Conservation (phyloP, 768 basidiomycete genomes). For the Kwoniella bestiolae region DNA sequence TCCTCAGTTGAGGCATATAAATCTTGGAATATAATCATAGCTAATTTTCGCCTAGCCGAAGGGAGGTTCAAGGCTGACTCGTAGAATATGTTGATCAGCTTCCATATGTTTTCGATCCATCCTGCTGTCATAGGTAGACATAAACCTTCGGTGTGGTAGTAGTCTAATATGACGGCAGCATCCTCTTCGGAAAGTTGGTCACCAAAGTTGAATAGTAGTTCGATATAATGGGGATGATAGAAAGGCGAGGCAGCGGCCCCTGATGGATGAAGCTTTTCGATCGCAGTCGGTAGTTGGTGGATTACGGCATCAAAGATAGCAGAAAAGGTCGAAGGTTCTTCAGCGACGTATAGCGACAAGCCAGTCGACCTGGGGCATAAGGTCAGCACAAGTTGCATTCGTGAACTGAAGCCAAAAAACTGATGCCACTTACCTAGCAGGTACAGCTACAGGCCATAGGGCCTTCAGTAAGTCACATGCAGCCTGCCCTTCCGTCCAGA, state of each 20-base stretch:
- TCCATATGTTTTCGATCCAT: constrained; percentile 57
- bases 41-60: constrained; percentile 32
- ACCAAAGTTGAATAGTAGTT: constrained; percentile 56
- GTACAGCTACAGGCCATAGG: constrained; percentile 25
- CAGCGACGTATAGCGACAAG: constrained; percentile 10
- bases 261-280: constrained; percentile 43
- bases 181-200: constrained; percentile 52
- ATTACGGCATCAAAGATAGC: constrained; percentile 40
- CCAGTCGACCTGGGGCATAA: constrained; percentile 2
- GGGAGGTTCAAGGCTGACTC: constrained; percentile 19
- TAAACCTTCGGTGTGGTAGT: constrained; percentile 50
- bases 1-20: constrained; percentile 55
- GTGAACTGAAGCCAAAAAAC: neutral
- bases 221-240: constrained; percentile 49
- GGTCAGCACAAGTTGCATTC: neutral
- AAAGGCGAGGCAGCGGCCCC: constrained; percentile 34
- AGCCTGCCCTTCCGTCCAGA: constrained; percentile 47
- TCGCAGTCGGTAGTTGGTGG: constrained; percentile 42
- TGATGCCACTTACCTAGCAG: constrained; percentile 36
- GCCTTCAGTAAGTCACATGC: constrained; percentile 45
- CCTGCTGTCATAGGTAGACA: constrained; percentile 53
- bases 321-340: constrained; percentile 23
- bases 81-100: constrained; percentile 51
- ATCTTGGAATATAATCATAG: constrained; percentile 48
- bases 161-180: constrained; percentile 50